Base-by-base conservation (phyloP, 768 basidiomycete species). In the Phaffia australis region DNA sequence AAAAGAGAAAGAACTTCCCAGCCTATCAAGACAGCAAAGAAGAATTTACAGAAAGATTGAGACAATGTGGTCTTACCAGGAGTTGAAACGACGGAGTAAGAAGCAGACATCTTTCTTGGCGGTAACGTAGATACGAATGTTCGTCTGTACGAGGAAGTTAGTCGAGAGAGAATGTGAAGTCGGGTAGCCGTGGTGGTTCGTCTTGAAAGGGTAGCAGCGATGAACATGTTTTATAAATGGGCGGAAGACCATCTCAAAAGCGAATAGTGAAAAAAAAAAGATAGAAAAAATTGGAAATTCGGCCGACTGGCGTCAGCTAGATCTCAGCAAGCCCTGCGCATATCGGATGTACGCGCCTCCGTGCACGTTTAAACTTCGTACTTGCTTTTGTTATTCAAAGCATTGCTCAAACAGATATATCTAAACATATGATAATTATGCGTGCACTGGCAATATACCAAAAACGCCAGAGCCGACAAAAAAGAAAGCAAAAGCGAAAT, bases 81-180 rank as follows among this genome's bases (percentile, higher is more conserved):
- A 46, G 65, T 67, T 18, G 65, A 47, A 30, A 67, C 60, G 56
- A 67, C 66, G 30, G 60, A 27, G 66, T 62, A 63, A 32, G 66
- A 55, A 30, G 65, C 29, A 55, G 66, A 35, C 23, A 54, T 50
- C 46, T 57, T 65, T 29, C 48, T 49, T 46, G 42, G 1, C 23
- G 16, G 27, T 35, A 18, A 21, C 27, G 21, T 27, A 27, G 55
- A 15, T 25, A 42, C 14, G 25, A 21, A 30, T 56, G 21, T n/a
- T 46, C 23, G 8, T n/a, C 21, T 56, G 29, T 11, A 32, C n/a
- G 19, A 46, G 47, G 35, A 42, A 27, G 27, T n/a, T 18, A 48
- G 35, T 56, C 29, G 30, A 56, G 64, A 30, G n/a, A 50, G 56
- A 32, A 48, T 48, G 59, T 23, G 46, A 32, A 58, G 27, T 48